These are phyloP conservation scores for Phyllosticta citribraziliensis DNA, from an alignment of 2,329 filamentous ascomycete genomes.

Conservation along the genomic window DNA sequence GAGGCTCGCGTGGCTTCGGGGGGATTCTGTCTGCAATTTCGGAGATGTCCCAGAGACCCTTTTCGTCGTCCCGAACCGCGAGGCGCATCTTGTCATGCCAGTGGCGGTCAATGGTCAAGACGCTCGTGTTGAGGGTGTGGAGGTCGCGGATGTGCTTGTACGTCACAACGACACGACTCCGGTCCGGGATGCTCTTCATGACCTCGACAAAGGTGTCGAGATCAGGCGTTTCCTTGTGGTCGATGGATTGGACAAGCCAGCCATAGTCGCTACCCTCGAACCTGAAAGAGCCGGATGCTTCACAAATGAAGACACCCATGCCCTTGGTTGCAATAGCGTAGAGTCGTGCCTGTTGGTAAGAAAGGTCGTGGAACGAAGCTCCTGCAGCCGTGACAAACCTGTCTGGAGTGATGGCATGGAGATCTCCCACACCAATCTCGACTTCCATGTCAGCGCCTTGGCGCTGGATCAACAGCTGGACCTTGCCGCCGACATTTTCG, in stretches of 20 bases:
- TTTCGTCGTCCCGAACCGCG: constrained; percentile 78
- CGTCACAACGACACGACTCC: constrained; percentile 78
- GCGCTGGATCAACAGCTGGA: constrained; percentile 75
- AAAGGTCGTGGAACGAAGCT: constrained; percentile 89
- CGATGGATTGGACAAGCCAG: constrained; percentile 86
- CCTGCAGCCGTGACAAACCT: constrained; percentile 91
- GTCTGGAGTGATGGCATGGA: constrained; percentile 91
- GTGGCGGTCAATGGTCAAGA: constrained; percentile 87
- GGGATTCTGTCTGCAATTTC: constrained; percentile 76
- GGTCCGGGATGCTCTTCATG: constrained; percentile 74
- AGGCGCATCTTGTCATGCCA: constrained; percentile 94
- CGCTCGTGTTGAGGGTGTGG: constrained; percentile 86
- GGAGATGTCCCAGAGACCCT: constrained; percentile 89
- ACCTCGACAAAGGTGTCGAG: constrained; percentile 84
- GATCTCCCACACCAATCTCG: constrained; percentile 73
- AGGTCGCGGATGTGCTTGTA: constrained; percentile 94
- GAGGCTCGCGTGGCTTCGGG: constrained; percentile 58
- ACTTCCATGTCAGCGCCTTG: constrained; percentile 82
- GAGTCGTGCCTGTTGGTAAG: constrained; percentile 93
- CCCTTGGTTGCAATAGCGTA: constrained; percentile 80
- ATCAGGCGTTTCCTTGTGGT: constrained; percentile 84
- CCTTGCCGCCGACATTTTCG: constrained; percentile 67
- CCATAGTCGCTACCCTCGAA: constrained; percentile 86
- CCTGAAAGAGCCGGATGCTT: constrained; percentile 88
- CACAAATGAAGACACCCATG: constrained; percentile 81